phyloP scores from a whole-genome alignment of 1,284 basidiomycete genomes.

The Ganoderma resinaceum region DNA sequence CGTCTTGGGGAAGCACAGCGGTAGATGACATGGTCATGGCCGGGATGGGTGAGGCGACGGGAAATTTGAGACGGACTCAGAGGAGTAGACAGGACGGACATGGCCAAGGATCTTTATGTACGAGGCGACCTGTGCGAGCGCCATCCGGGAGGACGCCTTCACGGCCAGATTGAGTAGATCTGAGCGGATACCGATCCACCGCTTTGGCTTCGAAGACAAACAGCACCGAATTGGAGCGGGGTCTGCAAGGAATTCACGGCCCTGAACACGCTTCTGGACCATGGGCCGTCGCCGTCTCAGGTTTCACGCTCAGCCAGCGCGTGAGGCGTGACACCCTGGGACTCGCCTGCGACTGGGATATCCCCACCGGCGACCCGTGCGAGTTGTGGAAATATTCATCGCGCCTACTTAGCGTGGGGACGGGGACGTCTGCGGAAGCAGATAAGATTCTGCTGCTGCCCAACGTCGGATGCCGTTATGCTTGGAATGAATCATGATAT shows the following conservation, averaged over 20 bases:
- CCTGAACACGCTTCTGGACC: slow-evolving; percentile 39
- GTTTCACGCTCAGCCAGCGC: slow-evolving; percentile 31
- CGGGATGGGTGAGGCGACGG: slow-evolving; percentile 27
- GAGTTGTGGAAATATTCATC: slow-evolving; percentile 32
- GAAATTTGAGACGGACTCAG: slow-evolving; percentile 18
- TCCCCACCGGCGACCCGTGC: slow-evolving; percentile 26
- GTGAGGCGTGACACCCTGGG: slow-evolving; percentile 31
- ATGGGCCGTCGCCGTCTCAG: slow-evolving; percentile 23
- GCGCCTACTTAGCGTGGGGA: slow-evolving; percentile 26
- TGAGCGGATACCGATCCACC: slow-evolving; percentile 31
- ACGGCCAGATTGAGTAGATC: slow-evolving; percentile 36
- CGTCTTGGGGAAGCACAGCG: slow-evolving; percentile 33
- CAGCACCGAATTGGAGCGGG: slow-evolving; percentile 35
- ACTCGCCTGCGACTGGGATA: slow-evolving; percentile 9
- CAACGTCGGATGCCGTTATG: slow-evolving; percentile 38
- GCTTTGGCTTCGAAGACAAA: slow-evolving; percentile 33
- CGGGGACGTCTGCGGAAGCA: slow-evolving; percentile 29
- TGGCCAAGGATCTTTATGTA: slow-evolving; percentile 34
- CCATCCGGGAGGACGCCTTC: slow-evolving; percentile 34
- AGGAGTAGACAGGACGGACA: slow-evolving; percentile 32
- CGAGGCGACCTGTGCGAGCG: slow-evolving; percentile 30
- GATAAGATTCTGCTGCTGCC: slow-evolving; percentile 37
- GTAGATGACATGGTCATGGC: slow-evolving; percentile 44
- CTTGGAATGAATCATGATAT: slow-evolving; percentile 37
- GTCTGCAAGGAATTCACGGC: slow-evolving; percentile 31